Base-by-base conservation (phyloP, 2,329 filamentous ascomycete species). In the Lachnellula hyalina region DNA sequence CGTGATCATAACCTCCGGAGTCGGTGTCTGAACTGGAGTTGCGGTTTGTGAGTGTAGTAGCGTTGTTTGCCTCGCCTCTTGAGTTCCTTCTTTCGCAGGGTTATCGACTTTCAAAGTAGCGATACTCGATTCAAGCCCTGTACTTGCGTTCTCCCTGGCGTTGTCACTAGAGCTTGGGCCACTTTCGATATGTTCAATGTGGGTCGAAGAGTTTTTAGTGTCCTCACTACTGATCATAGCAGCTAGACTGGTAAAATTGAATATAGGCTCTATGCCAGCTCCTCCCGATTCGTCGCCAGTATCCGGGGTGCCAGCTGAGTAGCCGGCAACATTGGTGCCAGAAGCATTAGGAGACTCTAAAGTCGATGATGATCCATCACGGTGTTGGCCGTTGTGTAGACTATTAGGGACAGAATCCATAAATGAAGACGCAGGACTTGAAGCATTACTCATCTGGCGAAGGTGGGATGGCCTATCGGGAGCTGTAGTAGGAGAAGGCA, bases 231-330 rank as follows among this genome's bases (percentile, higher is more conserved):
- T 89, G 32, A 96, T 89, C 69, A 95, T 89, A 58, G 90, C 89
- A 2, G 90, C 89, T 21, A 97, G 74, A 63, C 90, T 96, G 53
- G 85, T 80, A 68, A 96, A 96, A 70, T 96, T 96, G 72, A 96
- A 94, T 81, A 96, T 84, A 3, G 90, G 83, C 67, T 96, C 92
- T 0, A 79, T 74, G 46, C 78, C 77, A 4, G 75, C 65, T 52
- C 75, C 79, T 5, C 72, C 73, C 61, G 73, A 73, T 14, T 78
- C 76, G 4, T 77, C 74, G 23, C 80, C 79, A 6, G 75, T 71
- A 23, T 83, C 79, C 12, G 75, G 75, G 11, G 77, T 67, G 2
- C 60, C 71, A 41, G 66, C 68, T 9, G 51, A 49, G 35, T 51
- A 41, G 28, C 42, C 41, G 2, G 73, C 75, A 2, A 82, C 69